Percentiles rank a stretch among this genome's conserved stretches.
phyloP scores from a whole-genome alignment of 257 asterid species.

The Solanum appendiculatum region DNA sequence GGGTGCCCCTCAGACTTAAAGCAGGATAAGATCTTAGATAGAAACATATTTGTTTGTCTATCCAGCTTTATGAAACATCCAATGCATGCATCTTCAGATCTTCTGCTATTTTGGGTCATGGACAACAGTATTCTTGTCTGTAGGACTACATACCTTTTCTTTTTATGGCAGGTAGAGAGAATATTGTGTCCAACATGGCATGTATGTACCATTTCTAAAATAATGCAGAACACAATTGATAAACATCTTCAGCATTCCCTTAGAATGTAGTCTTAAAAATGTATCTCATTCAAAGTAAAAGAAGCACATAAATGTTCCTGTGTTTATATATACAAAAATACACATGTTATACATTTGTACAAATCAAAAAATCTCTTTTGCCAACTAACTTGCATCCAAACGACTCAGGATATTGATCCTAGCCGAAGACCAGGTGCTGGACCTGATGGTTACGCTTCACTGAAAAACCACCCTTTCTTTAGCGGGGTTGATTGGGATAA shows the following conservation, averaged over 20 bases:
- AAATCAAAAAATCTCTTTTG: background rate
- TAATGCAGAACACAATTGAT: background rate
- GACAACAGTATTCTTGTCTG: background rate
- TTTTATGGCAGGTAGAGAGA: background rate
- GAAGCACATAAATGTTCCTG: background rate
- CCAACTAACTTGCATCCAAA: background rate
- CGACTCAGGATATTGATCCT: constrained; percentile 75
- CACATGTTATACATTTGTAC: background rate
- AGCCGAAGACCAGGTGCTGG: constrained; percentile 98
- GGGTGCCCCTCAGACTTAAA: background rate
- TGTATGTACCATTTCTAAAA: background rate
- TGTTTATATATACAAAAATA: background rate
- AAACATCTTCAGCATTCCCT: background rate
- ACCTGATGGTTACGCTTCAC: constrained; percentile 61
- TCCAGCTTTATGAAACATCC: background rate
- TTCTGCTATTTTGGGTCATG: background rate
- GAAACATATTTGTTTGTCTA: background rate
- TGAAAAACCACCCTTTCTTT: constrained; percentile 80
- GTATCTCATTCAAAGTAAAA: background rate
- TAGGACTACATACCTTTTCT: background rate
- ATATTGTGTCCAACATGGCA: background rate
- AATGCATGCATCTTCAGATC: background rate
- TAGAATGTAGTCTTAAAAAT: background rate
- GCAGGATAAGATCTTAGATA: background rate
- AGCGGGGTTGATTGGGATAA: constrained; percentile 68